phyloP scores from a whole-genome alignment of 768 basidiomycete genomes.

The Suillus sp. region DNA sequence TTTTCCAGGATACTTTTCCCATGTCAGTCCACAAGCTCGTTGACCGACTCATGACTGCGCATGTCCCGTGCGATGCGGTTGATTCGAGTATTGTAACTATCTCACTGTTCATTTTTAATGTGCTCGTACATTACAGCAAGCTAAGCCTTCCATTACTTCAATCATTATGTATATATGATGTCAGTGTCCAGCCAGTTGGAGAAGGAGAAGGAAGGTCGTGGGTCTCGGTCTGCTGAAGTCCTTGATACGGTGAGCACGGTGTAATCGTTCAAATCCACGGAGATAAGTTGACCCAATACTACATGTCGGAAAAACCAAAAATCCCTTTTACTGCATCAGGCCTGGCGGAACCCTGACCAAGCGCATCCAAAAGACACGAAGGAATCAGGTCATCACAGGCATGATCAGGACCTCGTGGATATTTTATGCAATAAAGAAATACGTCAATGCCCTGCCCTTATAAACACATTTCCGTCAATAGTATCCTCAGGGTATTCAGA shows the following conservation, averaged over 20 bases:
- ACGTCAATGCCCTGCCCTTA: too few species aligned
- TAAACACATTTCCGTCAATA: too few species aligned
- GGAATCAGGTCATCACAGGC: too few species aligned
- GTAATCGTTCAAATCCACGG: not conserved
- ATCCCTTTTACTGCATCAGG: too few species aligned
- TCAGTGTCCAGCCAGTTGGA: not conserved
- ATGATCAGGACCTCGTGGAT: too few species aligned
- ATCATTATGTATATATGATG: not conserved
- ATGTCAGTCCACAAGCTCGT: not conserved
- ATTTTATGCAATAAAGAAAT: too few species aligned
- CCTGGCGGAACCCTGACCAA: too few species aligned
- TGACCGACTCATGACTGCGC: not conserved
- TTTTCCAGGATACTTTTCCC: not conserved
- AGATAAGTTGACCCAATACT: too few species aligned
- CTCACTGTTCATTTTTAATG: conserved; percentile 3
- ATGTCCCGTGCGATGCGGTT: too few species aligned
- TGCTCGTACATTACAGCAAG: conserved; percentile 6
- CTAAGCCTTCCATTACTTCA: not conserved
- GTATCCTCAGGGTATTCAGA: too few species aligned
- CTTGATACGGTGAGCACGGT: not conserved
- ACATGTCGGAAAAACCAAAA: too few species aligned
- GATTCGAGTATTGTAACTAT: not conserved
- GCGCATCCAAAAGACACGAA: too few species aligned
- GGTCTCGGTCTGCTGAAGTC: not conserved
- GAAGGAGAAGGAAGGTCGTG: not conserved